Percentiles rank a stretch among this genome's conserved stretches.
phyloP scores from a whole-genome alignment of 2,329 filamentous ascomycete species.

The Cladosporium velox region DNA sequence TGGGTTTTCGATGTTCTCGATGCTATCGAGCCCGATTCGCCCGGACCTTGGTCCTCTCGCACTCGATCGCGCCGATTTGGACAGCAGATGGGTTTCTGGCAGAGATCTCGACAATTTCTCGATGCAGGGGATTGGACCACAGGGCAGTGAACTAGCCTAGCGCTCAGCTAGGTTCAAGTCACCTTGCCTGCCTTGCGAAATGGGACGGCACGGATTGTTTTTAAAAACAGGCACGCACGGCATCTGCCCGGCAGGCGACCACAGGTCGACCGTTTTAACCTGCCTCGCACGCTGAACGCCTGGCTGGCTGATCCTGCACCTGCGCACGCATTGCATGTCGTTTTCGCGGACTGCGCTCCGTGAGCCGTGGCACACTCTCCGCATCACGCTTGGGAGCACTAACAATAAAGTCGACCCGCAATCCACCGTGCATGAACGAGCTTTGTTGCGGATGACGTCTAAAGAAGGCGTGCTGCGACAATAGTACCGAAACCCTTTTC shows the following conservation, averaged over 20 bases:
- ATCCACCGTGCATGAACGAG: conserved; percentile 1
- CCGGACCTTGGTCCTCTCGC: neutral
- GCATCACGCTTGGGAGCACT: conserved; percentile 3
- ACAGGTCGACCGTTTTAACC: neutral
- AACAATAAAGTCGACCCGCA: conserved; percentile 4
- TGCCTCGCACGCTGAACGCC: neutral
- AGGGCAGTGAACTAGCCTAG: conserved; percentile 1
- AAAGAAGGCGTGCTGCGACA: neutral
- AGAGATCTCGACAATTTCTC: conserved; percentile 20
- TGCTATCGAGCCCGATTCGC: conserved; percentile 11
- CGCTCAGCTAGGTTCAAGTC: neutral
- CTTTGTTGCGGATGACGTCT: neutral
- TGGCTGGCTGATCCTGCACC: neutral
- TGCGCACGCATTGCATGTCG: neutral
- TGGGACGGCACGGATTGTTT: neutral
- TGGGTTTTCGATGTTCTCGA: neutral
- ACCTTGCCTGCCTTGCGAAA: neutral
- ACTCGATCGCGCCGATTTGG: conserved; percentile 16
- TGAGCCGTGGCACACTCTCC: neutral
- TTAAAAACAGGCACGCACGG: neutral
- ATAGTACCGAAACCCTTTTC: neutral
- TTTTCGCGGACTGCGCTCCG: neutral
- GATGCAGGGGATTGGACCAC: conserved; percentile 15
- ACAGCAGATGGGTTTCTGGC: conserved; percentile 10
- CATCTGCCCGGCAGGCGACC: neutral